A percentile compares a stretch with the other conserved stretches of the same genome.
Evolutionary conservation across 495 filamentous ascomycete species (phyloP).

Genomic region (Neurospora discreta): DNA sequence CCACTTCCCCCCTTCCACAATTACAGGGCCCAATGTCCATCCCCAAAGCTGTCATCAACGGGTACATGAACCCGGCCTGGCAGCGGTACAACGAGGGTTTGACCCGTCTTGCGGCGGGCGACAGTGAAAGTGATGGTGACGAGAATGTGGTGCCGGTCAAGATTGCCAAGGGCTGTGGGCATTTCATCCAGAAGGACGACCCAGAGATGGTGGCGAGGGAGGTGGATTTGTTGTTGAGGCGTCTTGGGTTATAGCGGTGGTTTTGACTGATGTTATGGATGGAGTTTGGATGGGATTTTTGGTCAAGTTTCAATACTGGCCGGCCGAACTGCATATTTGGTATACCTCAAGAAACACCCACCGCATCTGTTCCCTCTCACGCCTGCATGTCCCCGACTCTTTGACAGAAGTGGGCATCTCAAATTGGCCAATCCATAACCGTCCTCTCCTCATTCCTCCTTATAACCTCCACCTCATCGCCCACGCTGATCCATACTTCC

Average conservation of each 20-base stretch:
- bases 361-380: not conserved
- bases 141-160: slow-evolving; percentile 33
- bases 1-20: not conserved
- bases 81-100: slow-evolving; percentile 46
- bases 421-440: slow-evolving; percentile 34
- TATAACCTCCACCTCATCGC: slow-evolving; percentile 57
- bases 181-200: slow-evolving; percentile 53
- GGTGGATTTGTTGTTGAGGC: slow-evolving; percentile 27
- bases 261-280: not conserved
- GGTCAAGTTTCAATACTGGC: not conserved
- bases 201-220: slow-evolving; percentile 45
- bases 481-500: slow-evolving; percentile 32
- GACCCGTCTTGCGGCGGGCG: slow-evolving; percentile 18
- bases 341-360: not conserved
- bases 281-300: not conserved
- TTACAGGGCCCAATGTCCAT: slow-evolving; percentile 21
- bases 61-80: slow-evolving; percentile 47
- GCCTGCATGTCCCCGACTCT: too few species aligned
- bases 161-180: slow-evolving; percentile 43
- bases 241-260: not conserved
- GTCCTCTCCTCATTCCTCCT: slow-evolving; percentile 47
- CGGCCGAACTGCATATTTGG: not conserved
- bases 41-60: slow-evolving; percentile 33
- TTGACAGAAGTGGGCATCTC: not conserved
- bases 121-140: slow-evolving; percentile 9